Conservation (phyloP, 441 rosid species). For the Aquilaria agallochum region DNA sequence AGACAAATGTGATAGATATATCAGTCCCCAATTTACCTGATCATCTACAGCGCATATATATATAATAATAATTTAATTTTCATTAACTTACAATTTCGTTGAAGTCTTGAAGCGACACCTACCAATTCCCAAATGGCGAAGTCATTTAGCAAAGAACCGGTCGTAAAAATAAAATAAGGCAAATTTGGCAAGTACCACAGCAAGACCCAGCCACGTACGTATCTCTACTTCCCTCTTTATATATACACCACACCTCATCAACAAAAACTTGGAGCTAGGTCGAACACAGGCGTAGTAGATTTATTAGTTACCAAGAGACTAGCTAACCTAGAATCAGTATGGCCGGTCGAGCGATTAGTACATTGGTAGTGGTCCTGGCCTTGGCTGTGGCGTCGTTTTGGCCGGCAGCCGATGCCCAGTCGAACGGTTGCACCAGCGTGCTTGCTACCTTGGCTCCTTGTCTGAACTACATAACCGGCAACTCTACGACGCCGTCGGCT, state of each 20-base stretch:
- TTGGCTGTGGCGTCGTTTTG: conserved; percentile 9
- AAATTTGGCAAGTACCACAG: conserved; percentile 25
- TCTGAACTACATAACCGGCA: conserved; percentile 42
- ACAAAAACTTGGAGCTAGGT: background rate
- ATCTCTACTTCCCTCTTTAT: conserved; percentile 9
- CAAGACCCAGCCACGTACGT: conserved; percentile 9
- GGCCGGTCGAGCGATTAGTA: background rate
- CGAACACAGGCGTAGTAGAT: background rate
- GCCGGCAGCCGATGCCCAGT: conserved; percentile 38
- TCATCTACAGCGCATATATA: too few species aligned
- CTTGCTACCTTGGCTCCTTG: conserved; percentile 48
- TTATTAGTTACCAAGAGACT: background rate
- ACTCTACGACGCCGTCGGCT: conserved; percentile 47
- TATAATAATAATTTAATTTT: too few species aligned
- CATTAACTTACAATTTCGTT: too few species aligned
- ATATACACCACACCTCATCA: background rate
- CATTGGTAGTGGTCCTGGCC: background rate
- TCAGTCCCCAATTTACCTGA: too few species aligned
- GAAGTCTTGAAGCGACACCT: too few species aligned
- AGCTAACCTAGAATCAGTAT: background rate
- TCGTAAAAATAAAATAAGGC: conserved; percentile 19
- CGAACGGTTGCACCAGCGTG: conserved; percentile 39
- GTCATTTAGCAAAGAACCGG: conserved; percentile 28
- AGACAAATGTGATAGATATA: too few species aligned
- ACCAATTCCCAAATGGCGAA: background rate